Evolutionary conservation across 768 basidiomycete genomes (phyloP).

Genomic region (Lanmaoa rubissima): DNA sequence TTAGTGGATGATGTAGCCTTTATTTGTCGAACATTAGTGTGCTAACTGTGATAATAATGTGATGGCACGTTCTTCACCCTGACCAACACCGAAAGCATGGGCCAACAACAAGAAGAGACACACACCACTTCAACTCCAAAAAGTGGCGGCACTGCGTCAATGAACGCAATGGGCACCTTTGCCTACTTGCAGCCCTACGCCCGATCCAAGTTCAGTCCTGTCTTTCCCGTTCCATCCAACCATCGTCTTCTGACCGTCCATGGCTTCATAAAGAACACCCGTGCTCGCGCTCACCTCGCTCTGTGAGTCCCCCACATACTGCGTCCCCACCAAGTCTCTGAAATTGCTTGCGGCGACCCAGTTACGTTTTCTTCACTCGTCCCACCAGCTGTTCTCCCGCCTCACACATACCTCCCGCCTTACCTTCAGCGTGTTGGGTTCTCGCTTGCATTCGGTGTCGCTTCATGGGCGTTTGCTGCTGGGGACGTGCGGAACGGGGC

Average conservation of each 20-base stretch:
- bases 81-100: constrained; percentile 4
- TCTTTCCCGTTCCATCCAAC: not conserved
- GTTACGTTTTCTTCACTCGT: constrained; percentile 38
- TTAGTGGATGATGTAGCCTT: constrained; percentile 13
- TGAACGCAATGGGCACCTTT: constrained; percentile 24
- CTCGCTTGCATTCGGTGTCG: constrained; percentile 41
- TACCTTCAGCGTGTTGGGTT: constrained; percentile 45
- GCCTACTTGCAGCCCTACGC: constrained; percentile 31
- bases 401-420: constrained; percentile 36
- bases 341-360: constrained; percentile 11
- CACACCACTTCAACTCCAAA: not conserved
- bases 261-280: constrained; percentile 23
- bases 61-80: not conserved
- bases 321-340: not conserved
- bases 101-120: not conserved
- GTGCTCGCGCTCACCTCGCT: constrained; percentile 33
- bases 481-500: constrained; percentile 45
- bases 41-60: too few relatives aligned
- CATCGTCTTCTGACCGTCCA: constrained; percentile 14
- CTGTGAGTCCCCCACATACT: constrained; percentile 26
- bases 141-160: not conserved
- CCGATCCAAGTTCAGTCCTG: constrained; percentile 31
- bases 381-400: constrained; percentile 33
- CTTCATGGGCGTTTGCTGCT: constrained; percentile 40
- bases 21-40: not conserved